phyloP scores from a whole-genome alignment of 2,329 filamentous ascomycete species.

The Aspergillus transmontanensis region DNA sequence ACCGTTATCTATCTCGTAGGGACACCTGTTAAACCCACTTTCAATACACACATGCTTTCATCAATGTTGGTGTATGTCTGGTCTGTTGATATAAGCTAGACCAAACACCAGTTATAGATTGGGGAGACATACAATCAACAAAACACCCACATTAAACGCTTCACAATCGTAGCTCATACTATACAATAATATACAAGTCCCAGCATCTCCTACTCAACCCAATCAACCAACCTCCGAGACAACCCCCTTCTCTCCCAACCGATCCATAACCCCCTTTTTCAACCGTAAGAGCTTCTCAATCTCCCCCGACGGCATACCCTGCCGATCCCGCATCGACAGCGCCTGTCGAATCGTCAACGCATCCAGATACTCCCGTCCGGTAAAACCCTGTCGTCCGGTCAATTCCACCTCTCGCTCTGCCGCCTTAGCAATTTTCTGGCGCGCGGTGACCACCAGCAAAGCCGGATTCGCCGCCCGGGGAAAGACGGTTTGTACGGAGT shows the following conservation, averaged over 20 bases:
- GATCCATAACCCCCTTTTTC: slow-evolving; percentile 46
- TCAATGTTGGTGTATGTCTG: too few relatives aligned
- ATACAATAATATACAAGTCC: slow-evolving; percentile 10
- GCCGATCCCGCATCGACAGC: slow-evolving; percentile 51
- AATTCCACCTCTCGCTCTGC: slow-evolving; percentile 59
- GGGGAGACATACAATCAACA: neutral
- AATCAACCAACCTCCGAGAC: slow-evolving; percentile 25
- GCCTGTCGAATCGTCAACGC: slow-evolving; percentile 53
- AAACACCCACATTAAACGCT: neutral
- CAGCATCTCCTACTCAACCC: neutral
- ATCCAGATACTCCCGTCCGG: slow-evolving; percentile 52
- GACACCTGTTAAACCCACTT: too few relatives aligned
- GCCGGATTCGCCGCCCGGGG: slow-evolving; percentile 54
- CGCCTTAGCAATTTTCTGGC: slow-evolving; percentile 52
- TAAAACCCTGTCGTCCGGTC: slow-evolving; percentile 43
- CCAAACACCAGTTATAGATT: neutral
- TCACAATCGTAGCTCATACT: slow-evolving; percentile 2
- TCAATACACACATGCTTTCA: too few relatives aligned
- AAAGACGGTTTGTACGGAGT: slow-evolving; percentile 39
- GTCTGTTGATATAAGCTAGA: too few relatives aligned
- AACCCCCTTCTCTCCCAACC: slow-evolving; percentile 39
- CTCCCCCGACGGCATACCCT: slow-evolving; percentile 36
- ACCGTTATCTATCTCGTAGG: too few relatives aligned
- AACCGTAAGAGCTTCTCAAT: slow-evolving; percentile 51
- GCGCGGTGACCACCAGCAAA: slow-evolving; percentile 54